phyloP scores from a whole-genome alignment of 768 basidiomycete genomes.

The Trametes punicea region DNA sequence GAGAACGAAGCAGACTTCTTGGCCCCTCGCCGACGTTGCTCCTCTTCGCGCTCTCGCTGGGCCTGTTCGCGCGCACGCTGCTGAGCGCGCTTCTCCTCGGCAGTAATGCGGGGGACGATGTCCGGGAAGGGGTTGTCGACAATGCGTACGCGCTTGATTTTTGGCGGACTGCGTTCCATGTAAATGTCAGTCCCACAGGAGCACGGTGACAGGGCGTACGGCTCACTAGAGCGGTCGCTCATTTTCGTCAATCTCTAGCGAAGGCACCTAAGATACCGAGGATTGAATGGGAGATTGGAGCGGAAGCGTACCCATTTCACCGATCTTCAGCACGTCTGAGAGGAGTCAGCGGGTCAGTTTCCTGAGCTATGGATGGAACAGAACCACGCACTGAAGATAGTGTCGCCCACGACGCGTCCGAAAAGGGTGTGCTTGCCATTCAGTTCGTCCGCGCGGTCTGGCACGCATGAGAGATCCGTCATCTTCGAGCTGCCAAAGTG shows the following conservation, averaged over 20 bases:
- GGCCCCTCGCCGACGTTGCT: constrained; percentile 64
- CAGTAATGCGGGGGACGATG: constrained; percentile 94
- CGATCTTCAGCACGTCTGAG: constrained; percentile 87
- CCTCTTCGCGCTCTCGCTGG: constrained; percentile 76
- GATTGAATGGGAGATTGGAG: background rate
- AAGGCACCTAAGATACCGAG: constrained; percentile 17
- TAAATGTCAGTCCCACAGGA: background rate
- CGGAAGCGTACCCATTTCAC: constrained; percentile 67
- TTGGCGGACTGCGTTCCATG: constrained; percentile 85
- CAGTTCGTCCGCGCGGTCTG: constrained; percentile 88
- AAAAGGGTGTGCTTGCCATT: constrained; percentile 95
- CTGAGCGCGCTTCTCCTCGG: constrained; percentile 84
- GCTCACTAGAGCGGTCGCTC: constrained; percentile 81
- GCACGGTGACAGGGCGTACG: too few relatives aligned
- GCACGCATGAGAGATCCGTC: background rate
- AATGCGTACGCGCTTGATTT: constrained; percentile 81
- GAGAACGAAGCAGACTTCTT: constrained; percentile 66
- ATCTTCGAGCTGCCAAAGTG: background rate
- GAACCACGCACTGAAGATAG: constrained; percentile 72
- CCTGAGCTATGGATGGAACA: background rate
- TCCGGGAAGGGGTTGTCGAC: constrained; percentile 94
- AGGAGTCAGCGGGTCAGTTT: background rate
- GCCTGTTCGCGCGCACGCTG: constrained; percentile 74
- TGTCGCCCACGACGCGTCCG: constrained; percentile 85
- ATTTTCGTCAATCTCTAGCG: constrained; percentile 64